Percentiles rank a stretch among this genome's conserved stretches.
Evolutionary conservation across 768 basidiomycete genomes (phyloP).

Genomic region (Amanita inopinata): DNA sequence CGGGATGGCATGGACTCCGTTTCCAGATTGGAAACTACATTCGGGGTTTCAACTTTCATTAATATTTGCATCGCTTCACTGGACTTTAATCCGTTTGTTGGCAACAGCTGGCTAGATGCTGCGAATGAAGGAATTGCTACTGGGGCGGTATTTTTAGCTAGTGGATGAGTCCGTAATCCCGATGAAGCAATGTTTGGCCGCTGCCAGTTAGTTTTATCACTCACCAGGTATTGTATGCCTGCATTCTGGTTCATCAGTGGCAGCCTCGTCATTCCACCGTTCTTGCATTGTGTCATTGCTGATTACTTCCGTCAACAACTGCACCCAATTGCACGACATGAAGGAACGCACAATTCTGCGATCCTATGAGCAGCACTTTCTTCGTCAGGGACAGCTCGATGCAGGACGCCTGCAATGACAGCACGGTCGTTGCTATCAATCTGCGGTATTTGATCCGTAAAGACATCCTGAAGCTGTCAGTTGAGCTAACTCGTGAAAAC

Average conservation of each 20-base stretch:
- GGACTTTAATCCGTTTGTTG: too few species aligned
- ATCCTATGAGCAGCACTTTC: conserved; percentile 30
- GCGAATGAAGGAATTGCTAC: too few species aligned
- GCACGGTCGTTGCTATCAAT: conserved; percentile 1
- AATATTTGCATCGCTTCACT: too few species aligned
- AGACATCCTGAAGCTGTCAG: not conserved
- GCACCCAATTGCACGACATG: conserved; percentile 1
- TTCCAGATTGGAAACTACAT: too few species aligned
- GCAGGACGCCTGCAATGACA: conserved; percentile 30
- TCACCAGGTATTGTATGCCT: not conserved
- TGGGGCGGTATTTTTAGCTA: too few species aligned
- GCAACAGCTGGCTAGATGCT: too few species aligned
- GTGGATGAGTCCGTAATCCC: too few species aligned
- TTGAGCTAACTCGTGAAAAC: not conserved
- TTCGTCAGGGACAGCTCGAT: conserved; percentile 33
- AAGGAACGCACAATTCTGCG: conserved; percentile 37
- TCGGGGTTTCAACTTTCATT: too few species aligned
- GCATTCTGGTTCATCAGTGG: not conserved
- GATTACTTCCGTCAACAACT: not conserved
- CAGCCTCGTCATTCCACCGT: not conserved
- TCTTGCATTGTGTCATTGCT: conserved; percentile 1
- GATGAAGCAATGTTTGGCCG: too few species aligned
- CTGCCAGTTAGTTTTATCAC: too few species aligned
- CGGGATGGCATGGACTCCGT: too few species aligned
- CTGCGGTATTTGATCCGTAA: not conserved